Evolutionary conservation across 1,139 yeast genomes (phyloP).

Genomic region (Pneumocystis sp.): DNA sequence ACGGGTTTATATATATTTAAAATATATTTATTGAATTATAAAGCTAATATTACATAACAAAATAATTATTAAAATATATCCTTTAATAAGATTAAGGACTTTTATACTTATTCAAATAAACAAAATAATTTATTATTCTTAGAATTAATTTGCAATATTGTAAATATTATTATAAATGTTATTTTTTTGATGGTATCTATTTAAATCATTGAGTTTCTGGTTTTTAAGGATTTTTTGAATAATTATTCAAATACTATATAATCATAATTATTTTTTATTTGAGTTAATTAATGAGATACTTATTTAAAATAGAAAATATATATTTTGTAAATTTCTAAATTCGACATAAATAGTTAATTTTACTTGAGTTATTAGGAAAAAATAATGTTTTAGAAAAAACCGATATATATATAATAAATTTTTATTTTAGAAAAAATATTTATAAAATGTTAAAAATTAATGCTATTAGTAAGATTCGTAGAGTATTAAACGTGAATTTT

Average conservation of each 20-base stretch:
- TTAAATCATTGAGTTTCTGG: slow-evolving; percentile 40
- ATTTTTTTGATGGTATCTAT: slow-evolving; percentile 33
- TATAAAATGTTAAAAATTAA: background rate
- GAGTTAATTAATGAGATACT: slow-evolving; percentile 28
- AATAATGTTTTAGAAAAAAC: background rate
- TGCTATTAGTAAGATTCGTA: background rate
- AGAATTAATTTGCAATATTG: slow-evolving; percentile 18
- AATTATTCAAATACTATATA: slow-evolving; percentile 16
- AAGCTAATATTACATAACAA: slow-evolving; percentile 17
- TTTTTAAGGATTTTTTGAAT: slow-evolving; percentile 25
- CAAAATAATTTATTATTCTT: background rate
- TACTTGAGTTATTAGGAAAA: background rate
- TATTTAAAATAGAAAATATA: background rate
- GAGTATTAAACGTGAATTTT: background rate
- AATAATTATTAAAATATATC: slow-evolving; percentile 27
- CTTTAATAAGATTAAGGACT: slow-evolving; percentile 39
- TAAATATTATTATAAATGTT: slow-evolving; percentile 55
- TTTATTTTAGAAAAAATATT: background rate
- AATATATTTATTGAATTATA: slow-evolving; percentile 43
- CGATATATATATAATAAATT: background rate
- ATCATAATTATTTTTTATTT: slow-evolving; percentile 20
- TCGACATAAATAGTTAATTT: background rate
- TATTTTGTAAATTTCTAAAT: background rate
- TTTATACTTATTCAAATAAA: slow-evolving; percentile 47
- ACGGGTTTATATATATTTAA: too few species aligned